Evolutionary conservation across 306 rosid genomes (phyloP), one percentile per base, ranked within the genome.

Genomic region (Sicyos baderoa): DNA sequence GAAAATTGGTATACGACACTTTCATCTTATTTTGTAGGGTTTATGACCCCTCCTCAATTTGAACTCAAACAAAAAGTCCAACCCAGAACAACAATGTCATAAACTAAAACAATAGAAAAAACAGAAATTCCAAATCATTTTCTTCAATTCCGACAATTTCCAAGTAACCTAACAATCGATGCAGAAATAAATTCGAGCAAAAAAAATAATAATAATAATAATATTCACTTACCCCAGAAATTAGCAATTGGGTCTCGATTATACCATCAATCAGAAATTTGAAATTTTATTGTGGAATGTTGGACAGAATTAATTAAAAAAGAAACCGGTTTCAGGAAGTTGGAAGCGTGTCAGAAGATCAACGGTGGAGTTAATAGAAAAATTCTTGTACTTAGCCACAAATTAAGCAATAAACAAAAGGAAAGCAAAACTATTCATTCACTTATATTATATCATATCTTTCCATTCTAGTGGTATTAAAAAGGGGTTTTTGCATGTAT

Each of bases 161-260:
- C 23, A 42, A 53, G 37, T 51, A 65, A 56, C 74, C 82, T 72
- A 75, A 59, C 77, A 66, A 40, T 18, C 17, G 13, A 19, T 10
- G n/a, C 6, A 75, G 54, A 37, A 37, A 37, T 37, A 37, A 37
- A 37, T 37, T 37, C 44, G 0, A 6, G 50, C 5, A 44, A 37
- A 7, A 21, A 2, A 9, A 2, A 14, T 13, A 42, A 29, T 3
- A 17, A 32, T 10, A 40, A 56, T 23, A 37, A 5, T 37, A 37
- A 37, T 29, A 40, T 9, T 47, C 18, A 59, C 65, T 59, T 22
- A 59, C 65, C 50, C 15, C 7, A 47, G 17, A 66, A 64, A 42
- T 3, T 22, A 64, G 35, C 19, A 66, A 66, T 54, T 66, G 55
- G 71, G 42, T 22, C 5, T 65, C 13, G 71, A 65, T 65, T 45